Percentiles rank a stretch among this genome's conserved stretches.
Evolutionary conservation across 2,329 filamentous ascomycete genomes (phyloP).

Genomic region (Phialophora macrospora): DNA sequence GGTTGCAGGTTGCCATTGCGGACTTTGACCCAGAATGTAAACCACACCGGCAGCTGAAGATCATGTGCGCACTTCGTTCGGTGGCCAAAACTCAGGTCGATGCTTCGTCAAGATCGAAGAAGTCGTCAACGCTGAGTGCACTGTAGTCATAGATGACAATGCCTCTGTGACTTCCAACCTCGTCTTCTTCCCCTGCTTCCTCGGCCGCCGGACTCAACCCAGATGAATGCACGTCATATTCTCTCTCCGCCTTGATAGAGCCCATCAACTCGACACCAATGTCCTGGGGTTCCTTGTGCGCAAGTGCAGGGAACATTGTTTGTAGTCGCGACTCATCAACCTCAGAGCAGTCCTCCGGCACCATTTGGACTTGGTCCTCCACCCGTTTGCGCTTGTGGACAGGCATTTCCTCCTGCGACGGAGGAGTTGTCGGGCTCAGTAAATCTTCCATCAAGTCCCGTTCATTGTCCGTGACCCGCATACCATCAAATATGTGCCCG

Average conservation of each 20-base stretch:
- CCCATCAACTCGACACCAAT: not conserved
- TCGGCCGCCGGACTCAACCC: constrained; percentile 27
- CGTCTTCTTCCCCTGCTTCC: constrained; percentile 12
- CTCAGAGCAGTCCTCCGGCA: constrained; percentile 13
- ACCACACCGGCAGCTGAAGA: not conserved
- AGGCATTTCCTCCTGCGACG: not conserved
- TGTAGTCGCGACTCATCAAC: constrained; percentile 12
- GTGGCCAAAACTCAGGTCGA: constrained; percentile 2
- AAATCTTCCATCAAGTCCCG: constrained; percentile 33
- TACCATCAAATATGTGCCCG: constrained; percentile 27
- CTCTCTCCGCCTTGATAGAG: not conserved
- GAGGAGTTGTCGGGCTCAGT: constrained; percentile 7
- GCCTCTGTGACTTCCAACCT: constrained; percentile 14
- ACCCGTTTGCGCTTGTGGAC: constrained; percentile 7
- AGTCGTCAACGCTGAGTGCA: constrained; percentile 30
- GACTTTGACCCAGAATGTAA: not conserved
- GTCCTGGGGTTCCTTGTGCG: not conserved
- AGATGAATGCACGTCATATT: constrained; percentile 32
- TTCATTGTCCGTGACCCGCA: constrained; percentile 34
- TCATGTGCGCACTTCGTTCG: not conserved
- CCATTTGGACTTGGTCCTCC: not conserved
- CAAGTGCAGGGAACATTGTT: constrained; percentile 16
- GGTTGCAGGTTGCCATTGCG: not conserved
- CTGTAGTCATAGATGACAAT: constrained; percentile 28
- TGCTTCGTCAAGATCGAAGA: constrained; percentile 33